These are phyloP conservation scores for Alternaria novae-zelandiae DNA, from an alignment of 2,329 filamentous ascomycete species.

Conservation along the genomic window DNA sequence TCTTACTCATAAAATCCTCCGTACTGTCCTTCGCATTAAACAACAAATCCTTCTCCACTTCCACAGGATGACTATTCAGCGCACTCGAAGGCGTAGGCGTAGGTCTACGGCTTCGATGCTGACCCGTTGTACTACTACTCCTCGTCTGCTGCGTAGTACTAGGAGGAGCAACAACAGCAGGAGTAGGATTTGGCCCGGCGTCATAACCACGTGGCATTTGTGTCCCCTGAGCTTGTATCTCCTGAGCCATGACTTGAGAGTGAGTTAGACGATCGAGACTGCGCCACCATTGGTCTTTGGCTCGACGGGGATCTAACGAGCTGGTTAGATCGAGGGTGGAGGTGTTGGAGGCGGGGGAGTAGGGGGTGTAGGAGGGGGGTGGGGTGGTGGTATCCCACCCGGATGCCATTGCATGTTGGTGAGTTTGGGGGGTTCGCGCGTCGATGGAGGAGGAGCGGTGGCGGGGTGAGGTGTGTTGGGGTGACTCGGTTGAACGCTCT, in stretches of 20 bases:
- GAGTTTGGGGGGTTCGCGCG: not conserved
- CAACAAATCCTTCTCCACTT: not conserved
- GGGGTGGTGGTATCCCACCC: conserved; percentile 26
- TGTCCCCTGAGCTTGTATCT: not conserved
- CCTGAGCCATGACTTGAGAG: conserved; percentile 1
- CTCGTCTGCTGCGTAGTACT: not conserved
- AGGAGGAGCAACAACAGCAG: not conserved
- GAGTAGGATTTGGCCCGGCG: not conserved
- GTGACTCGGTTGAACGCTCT: conserved; percentile 16
- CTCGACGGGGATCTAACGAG: conserved; percentile 24
- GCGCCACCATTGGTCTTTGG: conserved; percentile 21
- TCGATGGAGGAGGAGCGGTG: conserved; percentile 17
- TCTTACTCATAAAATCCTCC: conserved; percentile 3
- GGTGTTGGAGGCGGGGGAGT: conserved; percentile 13
- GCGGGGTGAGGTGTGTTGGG: conserved; percentile 19
- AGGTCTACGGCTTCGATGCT: not conserved
- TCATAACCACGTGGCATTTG: not conserved
- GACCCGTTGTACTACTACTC: not conserved
- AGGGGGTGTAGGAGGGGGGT: conserved; percentile 3
- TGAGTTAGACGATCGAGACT: conserved; percentile 13
- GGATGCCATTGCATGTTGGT: conserved; percentile 6
- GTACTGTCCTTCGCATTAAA: not conserved
- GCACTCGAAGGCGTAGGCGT: not conserved
- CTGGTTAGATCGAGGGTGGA: conserved; percentile 27
- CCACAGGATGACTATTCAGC: not conserved